Evolutionary conservation across 2,329 filamentous ascomycete genomes (phyloP).

Genomic region (Diaporthe citrichinensis): DNA sequence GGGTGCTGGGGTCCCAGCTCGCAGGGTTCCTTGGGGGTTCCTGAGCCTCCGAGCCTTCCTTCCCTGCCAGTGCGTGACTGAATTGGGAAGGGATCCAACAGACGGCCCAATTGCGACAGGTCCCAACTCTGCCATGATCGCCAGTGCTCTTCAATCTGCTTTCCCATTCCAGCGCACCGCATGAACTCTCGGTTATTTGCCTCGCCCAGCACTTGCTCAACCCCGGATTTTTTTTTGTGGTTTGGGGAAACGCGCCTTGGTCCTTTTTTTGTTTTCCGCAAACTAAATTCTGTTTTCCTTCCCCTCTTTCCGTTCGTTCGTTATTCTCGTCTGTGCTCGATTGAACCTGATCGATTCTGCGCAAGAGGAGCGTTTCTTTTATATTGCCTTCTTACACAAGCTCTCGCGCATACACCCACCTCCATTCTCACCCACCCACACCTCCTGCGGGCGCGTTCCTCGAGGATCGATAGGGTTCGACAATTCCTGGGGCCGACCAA

Average conservation of each 20-base stretch:
- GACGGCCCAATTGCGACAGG: constrained; percentile 5
- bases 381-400: constrained; percentile 3
- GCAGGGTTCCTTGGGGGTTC: constrained; percentile 4
- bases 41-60: constrained; percentile 12
- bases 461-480: constrained; percentile 22
- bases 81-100: constrained; percentile 27
- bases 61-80: not conserved
- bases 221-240: constrained; percentile 6
- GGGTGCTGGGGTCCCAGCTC: not conserved
- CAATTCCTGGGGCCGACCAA: constrained; percentile 1
- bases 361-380: not conserved
- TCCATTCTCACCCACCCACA: not conserved
- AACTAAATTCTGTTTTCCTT: not conserved
- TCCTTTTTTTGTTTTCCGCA: not conserved
- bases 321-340: constrained; percentile 13
- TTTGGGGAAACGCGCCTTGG: not conserved
- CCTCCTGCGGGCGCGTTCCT: constrained; percentile 12
- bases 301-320: not conserved
- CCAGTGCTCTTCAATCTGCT: constrained; percentile 14
- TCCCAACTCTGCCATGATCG: constrained; percentile 26
- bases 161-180: constrained; percentile 24
- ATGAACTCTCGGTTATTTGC: constrained; percentile 23
- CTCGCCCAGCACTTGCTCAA: not conserved
- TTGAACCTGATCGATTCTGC: not conserved
- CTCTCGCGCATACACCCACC: not conserved